Percentiles rank a stretch among this genome's conserved stretches.
These are phyloP conservation scores for Boeremia exigua DNA, from an alignment of 2,329 filamentous ascomycete genomes.

Conservation along the genomic window DNA sequence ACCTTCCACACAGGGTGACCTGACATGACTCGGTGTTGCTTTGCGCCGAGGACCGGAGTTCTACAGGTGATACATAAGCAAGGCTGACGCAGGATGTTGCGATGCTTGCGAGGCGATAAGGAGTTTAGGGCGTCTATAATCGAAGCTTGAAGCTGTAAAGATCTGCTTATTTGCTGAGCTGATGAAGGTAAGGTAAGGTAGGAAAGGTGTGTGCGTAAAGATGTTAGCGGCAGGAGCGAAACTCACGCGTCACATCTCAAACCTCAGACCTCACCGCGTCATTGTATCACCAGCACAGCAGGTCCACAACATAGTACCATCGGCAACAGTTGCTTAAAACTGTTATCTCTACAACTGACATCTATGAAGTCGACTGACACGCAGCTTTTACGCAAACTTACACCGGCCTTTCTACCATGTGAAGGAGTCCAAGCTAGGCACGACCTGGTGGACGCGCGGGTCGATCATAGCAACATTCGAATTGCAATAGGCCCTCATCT, in stretches of 20 bases:
- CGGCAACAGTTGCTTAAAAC: no score
- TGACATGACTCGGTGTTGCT: slow-evolving; percentile 5
- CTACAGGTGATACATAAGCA: background rate
- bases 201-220: background rate
- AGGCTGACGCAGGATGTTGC: background rate
- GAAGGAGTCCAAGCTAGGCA: no score
- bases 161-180: background rate
- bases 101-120: background rate
- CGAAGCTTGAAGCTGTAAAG: background rate
- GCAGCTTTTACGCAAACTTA: no score
- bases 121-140: background rate
- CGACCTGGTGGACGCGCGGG: no score
- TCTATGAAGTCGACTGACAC: no score
- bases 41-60: slow-evolving; percentile 7
- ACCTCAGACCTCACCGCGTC: slow-evolving; percentile 4
- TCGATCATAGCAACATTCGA: no score
- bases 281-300: background rate
- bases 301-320: background rate
- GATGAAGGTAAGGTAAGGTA: background rate
- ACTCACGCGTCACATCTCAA: slow-evolving; percentile 2
- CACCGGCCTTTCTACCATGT: no score
- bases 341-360: background rate
- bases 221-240: background rate
- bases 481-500: no score
- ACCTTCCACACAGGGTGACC: slow-evolving; percentile 10